Base-by-base conservation (phyloP, 1,284 basidiomycete genomes). In the Ceratobasidium sp. region DNA sequence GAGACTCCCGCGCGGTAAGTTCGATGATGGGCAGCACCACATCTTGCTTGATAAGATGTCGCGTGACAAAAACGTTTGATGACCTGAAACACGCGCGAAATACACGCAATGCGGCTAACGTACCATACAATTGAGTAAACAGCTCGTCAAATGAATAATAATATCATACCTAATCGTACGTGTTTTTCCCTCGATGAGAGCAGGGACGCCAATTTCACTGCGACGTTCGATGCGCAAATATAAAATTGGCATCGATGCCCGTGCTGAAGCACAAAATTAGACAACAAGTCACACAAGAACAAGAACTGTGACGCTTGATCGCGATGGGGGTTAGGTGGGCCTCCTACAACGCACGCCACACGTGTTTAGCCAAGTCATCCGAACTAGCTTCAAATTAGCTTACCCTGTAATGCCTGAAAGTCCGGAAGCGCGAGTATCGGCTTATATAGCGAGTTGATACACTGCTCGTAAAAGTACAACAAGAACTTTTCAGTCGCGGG, bases 201-300 rank as follows among this genome's bases (percentile, higher is more conserved):
- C 52, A 97, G 81, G n/a, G 89, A 88, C 45, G 91, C 92, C 73
- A 96, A 83, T 74, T 90, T 89, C 52, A 85, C 79, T 52, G 92
- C 84, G 74, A 97, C 87, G 74, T 89, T 88, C 50, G 90, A 89
- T 1, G 93, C 90, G 74, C 97, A 86, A 78, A 98, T 86, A 80
- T 90, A 96, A 82, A 94, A 96, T 81, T 96, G 93, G 77, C 92
- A 93, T 71, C 95, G 90, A 82, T 95, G 94, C 62, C 89, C 87
- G 81, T 99, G 97, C 79, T 96, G 92, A 64, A 87, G 83, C 71
- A 93, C 87, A 82, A 96, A 95, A 82, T 90, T 94, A 80, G 93
- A 93, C 73, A 98, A 84, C 75, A 98, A 84, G 79, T 99, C 97
- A 81, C 93, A 94, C 64, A 96, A 85, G 79, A 91, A 91, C 75